Conservation (phyloP, 257 asterid species). For the Solanum chilense region DNA sequence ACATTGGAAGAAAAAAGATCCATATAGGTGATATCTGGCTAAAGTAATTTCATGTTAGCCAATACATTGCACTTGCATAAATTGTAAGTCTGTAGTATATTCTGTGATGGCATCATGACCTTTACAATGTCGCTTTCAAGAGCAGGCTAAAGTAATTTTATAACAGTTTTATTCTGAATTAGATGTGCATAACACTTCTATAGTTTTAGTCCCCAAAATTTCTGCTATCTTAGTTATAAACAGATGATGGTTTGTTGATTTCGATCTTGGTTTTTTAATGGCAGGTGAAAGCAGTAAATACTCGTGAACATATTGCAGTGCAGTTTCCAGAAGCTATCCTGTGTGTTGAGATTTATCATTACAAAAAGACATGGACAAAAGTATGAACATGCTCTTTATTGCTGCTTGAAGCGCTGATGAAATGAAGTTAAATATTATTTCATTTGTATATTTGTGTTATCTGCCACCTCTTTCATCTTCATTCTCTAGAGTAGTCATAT, state of each 20-base stretch:
- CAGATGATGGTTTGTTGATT: neutral
- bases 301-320: constrained; percentile 33
- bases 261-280: neutral
- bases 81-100: neutral
- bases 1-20: neutral
- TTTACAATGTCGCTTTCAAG: neutral
- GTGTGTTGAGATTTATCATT: constrained; percentile 75
- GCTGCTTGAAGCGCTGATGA: neutral
- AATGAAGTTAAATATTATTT: neutral
- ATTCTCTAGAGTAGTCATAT: neutral
- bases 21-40: neutral
- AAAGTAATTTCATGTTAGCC: neutral
- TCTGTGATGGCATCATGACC: neutral
- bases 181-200: neutral
- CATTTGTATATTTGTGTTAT: neutral
- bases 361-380: constrained; percentile 41
- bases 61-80: neutral
- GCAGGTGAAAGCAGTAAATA: constrained; percentile 50
- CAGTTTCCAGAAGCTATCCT: constrained; percentile 65
- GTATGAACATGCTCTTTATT: constrained; percentile 12
- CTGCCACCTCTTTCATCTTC: neutral
- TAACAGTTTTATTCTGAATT: neutral
- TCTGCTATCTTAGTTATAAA: neutral
- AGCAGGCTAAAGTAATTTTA: neutral
- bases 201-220: neutral